Evolutionary conservation across 768 basidiomycete species (phyloP).

Genomic region (Galerina sulciceps): DNA sequence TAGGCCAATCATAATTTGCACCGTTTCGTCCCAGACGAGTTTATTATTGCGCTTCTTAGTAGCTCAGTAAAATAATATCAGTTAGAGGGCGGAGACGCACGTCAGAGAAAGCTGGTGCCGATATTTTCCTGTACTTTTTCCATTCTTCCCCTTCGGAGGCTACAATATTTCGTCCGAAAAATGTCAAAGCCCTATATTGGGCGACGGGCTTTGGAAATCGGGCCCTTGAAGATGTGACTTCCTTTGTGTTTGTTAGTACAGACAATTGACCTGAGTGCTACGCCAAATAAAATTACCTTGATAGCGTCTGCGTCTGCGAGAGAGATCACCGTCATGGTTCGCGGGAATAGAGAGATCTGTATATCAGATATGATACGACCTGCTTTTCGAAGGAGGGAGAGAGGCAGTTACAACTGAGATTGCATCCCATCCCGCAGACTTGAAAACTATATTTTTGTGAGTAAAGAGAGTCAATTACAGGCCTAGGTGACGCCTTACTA

Average conservation of each 20-base stretch:
- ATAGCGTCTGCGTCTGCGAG: conserved; percentile 5
- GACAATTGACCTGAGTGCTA: not conserved
- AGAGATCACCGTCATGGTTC: not conserved
- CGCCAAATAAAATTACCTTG: not conserved
- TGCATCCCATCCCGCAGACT: conserved; percentile 7
- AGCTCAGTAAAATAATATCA: not conserved
- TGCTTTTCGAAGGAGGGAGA: not conserved
- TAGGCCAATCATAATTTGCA: conserved; percentile 41
- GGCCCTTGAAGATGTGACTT: conserved; percentile 35
- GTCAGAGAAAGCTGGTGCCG: conserved; percentile 63
- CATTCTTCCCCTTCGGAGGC: conserved; percentile 63
- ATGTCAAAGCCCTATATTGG: conserved; percentile 42
- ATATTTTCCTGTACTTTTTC: conserved; percentile 64
- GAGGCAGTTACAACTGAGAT: not conserved
- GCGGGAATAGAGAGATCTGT: not conserved
- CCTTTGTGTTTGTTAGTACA: not conserved
- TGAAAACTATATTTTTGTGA: not conserved
- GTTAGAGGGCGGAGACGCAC: conserved; percentile 28
- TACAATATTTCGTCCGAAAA: conserved; percentile 63
- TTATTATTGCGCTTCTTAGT: conserved; percentile 41
- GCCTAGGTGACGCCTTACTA: no score
- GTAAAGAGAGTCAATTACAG: no score
- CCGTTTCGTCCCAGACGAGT: conserved; percentile 51
- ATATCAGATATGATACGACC: not conserved
- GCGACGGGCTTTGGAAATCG: conserved; percentile 57